Evolutionary conservation across 2,329 filamentous ascomycete genomes (phyloP).

Genomic region (Macroventuria anomochaeta): DNA sequence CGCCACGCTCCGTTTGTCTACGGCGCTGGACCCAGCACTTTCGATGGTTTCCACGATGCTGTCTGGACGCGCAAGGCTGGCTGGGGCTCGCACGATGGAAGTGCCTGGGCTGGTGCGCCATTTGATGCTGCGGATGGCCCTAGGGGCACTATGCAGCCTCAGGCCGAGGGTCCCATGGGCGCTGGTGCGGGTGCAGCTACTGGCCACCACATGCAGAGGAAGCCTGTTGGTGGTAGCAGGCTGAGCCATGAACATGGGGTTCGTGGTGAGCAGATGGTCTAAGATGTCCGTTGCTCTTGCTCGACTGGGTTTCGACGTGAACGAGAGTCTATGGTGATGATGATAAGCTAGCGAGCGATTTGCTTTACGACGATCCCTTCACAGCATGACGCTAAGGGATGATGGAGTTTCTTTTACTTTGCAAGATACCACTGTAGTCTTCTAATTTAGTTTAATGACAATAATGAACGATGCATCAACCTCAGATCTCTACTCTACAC

Average conservation of each 20-base stretch:
- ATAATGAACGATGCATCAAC: not conserved
- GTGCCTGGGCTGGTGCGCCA: conserved; percentile 51
- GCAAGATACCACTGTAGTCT: conserved; percentile 14
- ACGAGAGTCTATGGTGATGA: not conserved
- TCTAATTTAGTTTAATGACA: not conserved
- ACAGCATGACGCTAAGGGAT: not conserved
- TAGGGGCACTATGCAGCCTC: conserved; percentile 42
- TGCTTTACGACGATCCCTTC: not conserved
- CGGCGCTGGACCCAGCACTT: conserved; percentile 47
- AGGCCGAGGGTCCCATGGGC: conserved; percentile 36
- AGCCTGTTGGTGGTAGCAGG: conserved; percentile 37
- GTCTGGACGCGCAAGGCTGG: conserved; percentile 66
- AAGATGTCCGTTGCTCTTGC: not conserved
- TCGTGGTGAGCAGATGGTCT: conserved; percentile 40
- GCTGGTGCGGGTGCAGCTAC: conserved; percentile 28
- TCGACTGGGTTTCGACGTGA: no score
- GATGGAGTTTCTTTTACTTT: not conserved
- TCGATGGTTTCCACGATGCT: conserved; percentile 59
- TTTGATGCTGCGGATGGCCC: conserved; percentile 51
- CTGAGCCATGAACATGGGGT: conserved; percentile 15
- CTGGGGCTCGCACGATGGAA: conserved; percentile 59
- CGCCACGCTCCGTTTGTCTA: conserved; percentile 64
- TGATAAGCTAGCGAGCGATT: not conserved
- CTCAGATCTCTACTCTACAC: no score
- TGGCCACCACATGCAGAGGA: conserved; percentile 37